Percentiles rank a stretch among this genome's conserved stretches.
phyloP scores from a whole-genome alignment of 164 flowering plant species.

The Hamamelis virginiana region DNA sequence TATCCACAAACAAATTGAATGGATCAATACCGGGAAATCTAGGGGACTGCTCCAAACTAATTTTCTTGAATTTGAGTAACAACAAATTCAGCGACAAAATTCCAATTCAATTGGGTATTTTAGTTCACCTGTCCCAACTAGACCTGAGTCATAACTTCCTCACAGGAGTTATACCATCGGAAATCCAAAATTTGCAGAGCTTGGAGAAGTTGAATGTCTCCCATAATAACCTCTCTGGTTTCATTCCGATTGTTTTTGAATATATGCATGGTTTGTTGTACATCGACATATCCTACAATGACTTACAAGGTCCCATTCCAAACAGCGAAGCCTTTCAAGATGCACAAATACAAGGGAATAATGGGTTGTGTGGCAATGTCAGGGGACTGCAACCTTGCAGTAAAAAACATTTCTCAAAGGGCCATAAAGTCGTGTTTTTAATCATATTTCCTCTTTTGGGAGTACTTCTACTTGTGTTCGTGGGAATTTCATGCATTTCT shows the following conservation, averaged over 20 bases:
- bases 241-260: constrained; percentile 7
- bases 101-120: constrained; percentile 5
- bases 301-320: constrained; percentile 21
- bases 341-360: constrained; percentile 14
- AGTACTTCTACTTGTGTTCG: constrained; percentile 4
- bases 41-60: not conserved
- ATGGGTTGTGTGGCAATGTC: constrained; percentile 23
- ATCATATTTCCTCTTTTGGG: constrained; percentile 6
- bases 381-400: constrained; percentile 15
- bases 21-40: constrained; percentile 12
- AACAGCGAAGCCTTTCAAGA: constrained; percentile 16
- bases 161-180: constrained; percentile 12
- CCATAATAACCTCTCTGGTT: constrained; percentile 23
- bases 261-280: constrained; percentile 10
- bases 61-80: constrained; percentile 1
- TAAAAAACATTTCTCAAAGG: too few relatives aligned
- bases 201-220: constrained; percentile 23
- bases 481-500: not conserved
- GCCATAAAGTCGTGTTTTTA: constrained; percentile 4
- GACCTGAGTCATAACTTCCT: constrained; percentile 4
- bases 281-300: constrained; percentile 23
- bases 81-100: constrained; percentile 8
- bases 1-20: not conserved
- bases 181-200: constrained; percentile 4
- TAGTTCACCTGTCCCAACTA: constrained; percentile 9